Evolutionary conservation across 2,329 filamentous ascomycete genomes (phyloP).

Genomic region (Aspergillus eucalypticola): DNA sequence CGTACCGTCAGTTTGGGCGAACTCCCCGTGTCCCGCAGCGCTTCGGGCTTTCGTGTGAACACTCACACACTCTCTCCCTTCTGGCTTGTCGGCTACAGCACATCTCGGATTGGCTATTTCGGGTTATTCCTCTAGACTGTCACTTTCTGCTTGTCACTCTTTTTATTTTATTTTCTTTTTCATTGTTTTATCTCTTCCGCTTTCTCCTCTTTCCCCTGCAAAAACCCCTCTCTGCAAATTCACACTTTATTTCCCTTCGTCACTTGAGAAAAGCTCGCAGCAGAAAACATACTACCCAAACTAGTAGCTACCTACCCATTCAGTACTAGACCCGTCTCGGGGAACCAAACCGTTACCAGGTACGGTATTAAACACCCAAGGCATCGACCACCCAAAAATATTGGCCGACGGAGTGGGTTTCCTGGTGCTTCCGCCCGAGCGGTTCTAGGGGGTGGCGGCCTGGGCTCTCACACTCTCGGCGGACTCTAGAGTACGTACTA

Average conservation of each 20-base stretch:
- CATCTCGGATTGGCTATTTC: not conserved
- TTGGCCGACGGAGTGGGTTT: slow-evolving; percentile 16
- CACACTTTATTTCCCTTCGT: not conserved
- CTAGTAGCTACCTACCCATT: slow-evolving; percentile 2
- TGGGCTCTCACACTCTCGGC: slow-evolving; percentile 15
- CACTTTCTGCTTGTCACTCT: not conserved
- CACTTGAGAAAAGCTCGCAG: not conserved
- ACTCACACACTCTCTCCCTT: not conserved
- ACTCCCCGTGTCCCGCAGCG: not conserved
- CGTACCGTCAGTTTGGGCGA: slow-evolving; percentile 14
- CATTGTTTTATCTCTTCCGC: not conserved
- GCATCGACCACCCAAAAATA: slow-evolving; percentile 17
- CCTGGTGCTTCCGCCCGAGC: slow-evolving; percentile 27
- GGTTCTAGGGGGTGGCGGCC: slow-evolving; percentile 38
- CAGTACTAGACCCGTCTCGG: slow-evolving; percentile 4
- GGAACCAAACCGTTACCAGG: slow-evolving; percentile 18
- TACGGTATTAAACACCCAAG: slow-evolving; percentile 19
- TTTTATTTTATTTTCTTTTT: not conserved
- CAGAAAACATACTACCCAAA: not conserved
- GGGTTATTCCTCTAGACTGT: not conserved
- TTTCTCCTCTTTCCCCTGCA: not conserved
- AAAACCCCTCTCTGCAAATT: not conserved
- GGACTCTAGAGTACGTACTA: slow-evolving; percentile 1
- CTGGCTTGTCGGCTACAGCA: not conserved
- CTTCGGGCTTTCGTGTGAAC: not conserved